Conservation (phyloP, 768 basidiomycete species). For the Cyathus striatus region DNA sequence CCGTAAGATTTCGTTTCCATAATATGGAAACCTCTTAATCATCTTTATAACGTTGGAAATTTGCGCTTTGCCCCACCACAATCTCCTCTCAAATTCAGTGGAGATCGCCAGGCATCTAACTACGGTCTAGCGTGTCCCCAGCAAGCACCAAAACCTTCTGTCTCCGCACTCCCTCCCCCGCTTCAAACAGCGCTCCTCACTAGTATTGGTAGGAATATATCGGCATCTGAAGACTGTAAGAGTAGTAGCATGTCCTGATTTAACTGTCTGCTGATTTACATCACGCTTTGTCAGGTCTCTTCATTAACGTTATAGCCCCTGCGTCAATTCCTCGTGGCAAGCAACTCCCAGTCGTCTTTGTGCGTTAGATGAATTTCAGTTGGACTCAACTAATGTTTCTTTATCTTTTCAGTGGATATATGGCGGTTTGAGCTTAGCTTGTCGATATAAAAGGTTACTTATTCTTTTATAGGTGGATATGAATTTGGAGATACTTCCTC, state of each 20-base stretch:
- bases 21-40: constrained; percentile 1
- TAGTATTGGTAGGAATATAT: too few species aligned
- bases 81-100: constrained; percentile 19
- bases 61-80: constrained; percentile 30
- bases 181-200: too few species aligned
- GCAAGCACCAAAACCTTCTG: too few species aligned
- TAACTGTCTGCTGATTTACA: not conserved
- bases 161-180: too few species aligned
- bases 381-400: not conserved
- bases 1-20: constrained; percentile 17
- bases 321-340: not conserved
- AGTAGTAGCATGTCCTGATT: not conserved
- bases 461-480: not conserved
- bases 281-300: not conserved
- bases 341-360: not conserved
- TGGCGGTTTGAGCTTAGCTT: not conserved
- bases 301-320: not conserved
- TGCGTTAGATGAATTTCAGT: not conserved
- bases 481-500: not conserved
- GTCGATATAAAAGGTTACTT: not conserved
- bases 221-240: constrained; percentile 2
- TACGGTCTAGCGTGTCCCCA: constrained; percentile 38
- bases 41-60: constrained; percentile 18
- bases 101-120: constrained; percentile 24
- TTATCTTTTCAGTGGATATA: not conserved